Base-by-base conservation (phyloP, 305 asterid species). In the Fraxinus ornus region DNA sequence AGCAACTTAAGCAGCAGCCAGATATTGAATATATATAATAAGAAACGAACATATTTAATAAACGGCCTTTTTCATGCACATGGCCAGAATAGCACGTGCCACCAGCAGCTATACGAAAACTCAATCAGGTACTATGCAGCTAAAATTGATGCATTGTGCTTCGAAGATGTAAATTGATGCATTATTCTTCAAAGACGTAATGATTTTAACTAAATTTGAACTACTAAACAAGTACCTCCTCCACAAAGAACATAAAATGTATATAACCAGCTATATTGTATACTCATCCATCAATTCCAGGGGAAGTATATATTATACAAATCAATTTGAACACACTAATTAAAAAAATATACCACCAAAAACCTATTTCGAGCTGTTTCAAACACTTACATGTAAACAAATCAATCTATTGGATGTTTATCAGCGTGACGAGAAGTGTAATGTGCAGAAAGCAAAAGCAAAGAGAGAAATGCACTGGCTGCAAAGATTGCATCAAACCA, bases 401-500 rank as follows among this genome's bases (percentile, higher is more conserved):
- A 15, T 85, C 84, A 96, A 89, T 96, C 99, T 74, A 93, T 94
- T 33, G 99, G 98, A 82, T 94, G 99, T 83, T 96, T 96, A 79
- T 96, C 98, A n/a, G 94, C 94, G 79, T 93, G 98, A 0, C 97
- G 97, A 83, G 98, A 90, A 7, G 97, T 93, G 86, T 96, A 96
- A 78, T 94, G 99, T 8, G 98, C 98, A 33, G 99, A 96, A 64
- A 96, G 92, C 87, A 96, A 86, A 77, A 96, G 94, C 85, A 93
- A 89, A 52, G 98, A 94, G 26, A 96, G 95, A 89, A 96, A 96
- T 10, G 99, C 95, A 81, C 98, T 96, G 21, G 98, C 98, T 7
- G 91, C 98, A 62, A 96, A 96, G n/a, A 96, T 17, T 52, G 62
- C 98, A 83, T 95, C 98, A 60, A 95, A 95, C 99, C 99, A 95